Percentiles rank a stretch among this genome's conserved stretches.
These are phyloP conservation scores for Taphrina communis DNA, from an alignment of 1,139 yeast genomes.

Conservation along the genomic window DNA sequence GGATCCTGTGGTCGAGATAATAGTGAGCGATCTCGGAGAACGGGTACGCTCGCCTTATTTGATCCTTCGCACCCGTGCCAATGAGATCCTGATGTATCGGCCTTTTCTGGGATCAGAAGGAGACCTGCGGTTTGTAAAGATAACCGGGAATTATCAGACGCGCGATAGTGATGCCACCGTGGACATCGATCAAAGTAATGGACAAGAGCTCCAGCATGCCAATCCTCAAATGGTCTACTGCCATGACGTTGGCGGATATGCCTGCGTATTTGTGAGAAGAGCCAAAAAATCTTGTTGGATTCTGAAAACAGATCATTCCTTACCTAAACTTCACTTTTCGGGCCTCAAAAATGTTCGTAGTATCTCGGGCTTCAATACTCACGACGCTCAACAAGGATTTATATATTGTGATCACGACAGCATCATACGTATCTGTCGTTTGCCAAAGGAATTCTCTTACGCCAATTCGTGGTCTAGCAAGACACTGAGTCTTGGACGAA, in stretches of 20 bases:
- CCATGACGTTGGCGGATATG: conserved; percentile 63
- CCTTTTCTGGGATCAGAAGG: conserved; percentile 48
- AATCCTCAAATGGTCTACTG: conserved; percentile 60
- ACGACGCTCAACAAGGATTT: conserved; percentile 58
- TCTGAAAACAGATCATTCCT: conserved; percentile 66
- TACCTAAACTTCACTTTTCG: conserved; percentile 62
- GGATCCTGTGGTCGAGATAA: conserved; percentile 66
- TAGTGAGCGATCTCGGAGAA: conserved; percentile 72
- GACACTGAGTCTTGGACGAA: conserved; percentile 60
- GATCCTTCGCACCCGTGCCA: conserved; percentile 75
- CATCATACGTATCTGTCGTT: conserved; percentile 72
- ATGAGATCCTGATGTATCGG: conserved; percentile 74
- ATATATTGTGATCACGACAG: conserved; percentile 75
- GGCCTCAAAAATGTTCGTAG: conserved; percentile 48
- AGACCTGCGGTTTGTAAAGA: conserved; percentile 29
- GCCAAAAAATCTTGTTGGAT: conserved; percentile 77
- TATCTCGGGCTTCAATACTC: conserved; percentile 40
- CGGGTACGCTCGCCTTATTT: conserved; percentile 62
- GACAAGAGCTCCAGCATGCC: background rate
- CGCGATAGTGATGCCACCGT: background rate
- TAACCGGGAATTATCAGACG: conserved; percentile 4
- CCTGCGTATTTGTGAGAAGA: conserved; percentile 67
- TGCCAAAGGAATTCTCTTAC: conserved; percentile 61
- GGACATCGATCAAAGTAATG: background rate
- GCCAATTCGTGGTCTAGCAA: conserved; percentile 70